Percentiles rank a stretch among this genome's conserved stretches.
phyloP scores from a whole-genome alignment of 2,329 filamentous ascomycete genomes.

The Lasiodiplodia theobromae region DNA sequence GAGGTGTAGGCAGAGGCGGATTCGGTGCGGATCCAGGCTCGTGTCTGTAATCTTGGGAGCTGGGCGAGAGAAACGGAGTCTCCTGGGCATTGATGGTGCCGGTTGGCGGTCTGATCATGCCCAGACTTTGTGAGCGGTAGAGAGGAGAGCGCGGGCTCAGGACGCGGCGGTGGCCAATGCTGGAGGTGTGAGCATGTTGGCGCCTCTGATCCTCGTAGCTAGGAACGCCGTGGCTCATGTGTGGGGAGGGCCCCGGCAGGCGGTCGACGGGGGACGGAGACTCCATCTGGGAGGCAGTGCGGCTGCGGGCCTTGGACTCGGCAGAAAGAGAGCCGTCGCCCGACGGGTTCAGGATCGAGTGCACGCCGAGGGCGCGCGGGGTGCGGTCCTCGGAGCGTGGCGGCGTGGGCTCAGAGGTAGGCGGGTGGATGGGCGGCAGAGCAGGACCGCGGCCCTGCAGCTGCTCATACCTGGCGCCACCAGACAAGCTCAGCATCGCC shows the following conservation, averaged over 20 bases:
- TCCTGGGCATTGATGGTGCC: constrained; percentile 58
- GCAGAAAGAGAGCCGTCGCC: constrained; percentile 41
- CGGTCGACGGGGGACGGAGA: constrained; percentile 48
- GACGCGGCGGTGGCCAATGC: constrained; percentile 51
- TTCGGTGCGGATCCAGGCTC: constrained; percentile 50
- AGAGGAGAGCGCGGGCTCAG: constrained; percentile 65
- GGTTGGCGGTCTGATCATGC: constrained; percentile 51
- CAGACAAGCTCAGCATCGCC: constrained; percentile 28
- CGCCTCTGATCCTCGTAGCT: constrained; percentile 12
- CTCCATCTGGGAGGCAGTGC: constrained; percentile 54
- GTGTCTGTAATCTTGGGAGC: constrained; percentile 50
- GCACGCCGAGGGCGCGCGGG: constrained; percentile 50
- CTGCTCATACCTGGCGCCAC: constrained; percentile 28
- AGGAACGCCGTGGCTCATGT: constrained; percentile 34
- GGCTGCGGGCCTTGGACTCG: constrained; percentile 43
- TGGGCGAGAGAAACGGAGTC: constrained; percentile 55
- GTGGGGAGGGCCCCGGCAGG: constrained; percentile 41
- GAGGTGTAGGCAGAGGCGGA: constrained; percentile 56
- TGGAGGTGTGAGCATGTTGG: constrained; percentile 11
- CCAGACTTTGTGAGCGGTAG: constrained; percentile 60
- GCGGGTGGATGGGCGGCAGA: constrained; percentile 28
- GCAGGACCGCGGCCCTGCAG: constrained; percentile 16
- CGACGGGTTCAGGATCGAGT: constrained; percentile 55
- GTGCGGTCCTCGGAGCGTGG: constrained; percentile 39
- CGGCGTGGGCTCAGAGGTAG: constrained; percentile 25